A percentile compares a stretch with the other conserved stretches of the same genome.
Conservation (phyloP, 495 filamentous ascomycete species). For the Aspergillus sclerotiicarbonarius region DNA sequence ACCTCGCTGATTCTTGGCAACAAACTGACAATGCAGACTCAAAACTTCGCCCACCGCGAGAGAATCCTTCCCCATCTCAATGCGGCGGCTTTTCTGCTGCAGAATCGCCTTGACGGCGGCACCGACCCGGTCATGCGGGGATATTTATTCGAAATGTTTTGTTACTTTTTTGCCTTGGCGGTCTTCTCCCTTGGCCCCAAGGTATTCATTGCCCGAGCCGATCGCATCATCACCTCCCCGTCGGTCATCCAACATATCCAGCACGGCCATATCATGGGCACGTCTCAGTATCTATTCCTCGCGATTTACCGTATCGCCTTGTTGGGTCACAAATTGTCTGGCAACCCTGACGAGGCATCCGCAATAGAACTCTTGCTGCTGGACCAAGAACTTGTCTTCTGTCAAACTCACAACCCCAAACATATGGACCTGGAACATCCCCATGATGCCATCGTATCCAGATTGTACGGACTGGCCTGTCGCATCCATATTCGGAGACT, state of each 20-base stretch:
- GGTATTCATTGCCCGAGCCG: constrained; percentile 10
- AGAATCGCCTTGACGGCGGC: constrained; percentile 7
- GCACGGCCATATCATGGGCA: constrained; percentile 10
- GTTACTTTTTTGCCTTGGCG: constrained; percentile 21
- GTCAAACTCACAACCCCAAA: neutral
- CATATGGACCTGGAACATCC: constrained; percentile 1
- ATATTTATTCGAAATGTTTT: constrained; percentile 20
- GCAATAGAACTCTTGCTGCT: neutral
- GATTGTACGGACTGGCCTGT: constrained; percentile 18
- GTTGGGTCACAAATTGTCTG: neutral
- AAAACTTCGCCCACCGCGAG: constrained; percentile 19
- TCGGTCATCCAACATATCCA: constrained; percentile 9
- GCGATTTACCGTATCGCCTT: neutral
- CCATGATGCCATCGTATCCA: constrained; percentile 11
- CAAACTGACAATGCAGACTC: constrained; percentile 9
- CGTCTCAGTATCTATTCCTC: neutral
- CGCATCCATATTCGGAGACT: constrained; percentile 11
- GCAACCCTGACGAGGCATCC: neutral
- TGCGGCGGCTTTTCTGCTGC: constrained; percentile 18
- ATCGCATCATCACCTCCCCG: constrained; percentile 3
- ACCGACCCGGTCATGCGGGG: constrained; percentile 3
- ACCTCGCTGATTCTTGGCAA: neutral
- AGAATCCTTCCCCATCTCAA: constrained; percentile 24
- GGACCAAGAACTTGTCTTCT: neutral
- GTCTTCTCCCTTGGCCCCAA: constrained; percentile 15